phyloP scores from a whole-genome alignment of 257 asterid genomes.

The Petunia axillaris region DNA sequence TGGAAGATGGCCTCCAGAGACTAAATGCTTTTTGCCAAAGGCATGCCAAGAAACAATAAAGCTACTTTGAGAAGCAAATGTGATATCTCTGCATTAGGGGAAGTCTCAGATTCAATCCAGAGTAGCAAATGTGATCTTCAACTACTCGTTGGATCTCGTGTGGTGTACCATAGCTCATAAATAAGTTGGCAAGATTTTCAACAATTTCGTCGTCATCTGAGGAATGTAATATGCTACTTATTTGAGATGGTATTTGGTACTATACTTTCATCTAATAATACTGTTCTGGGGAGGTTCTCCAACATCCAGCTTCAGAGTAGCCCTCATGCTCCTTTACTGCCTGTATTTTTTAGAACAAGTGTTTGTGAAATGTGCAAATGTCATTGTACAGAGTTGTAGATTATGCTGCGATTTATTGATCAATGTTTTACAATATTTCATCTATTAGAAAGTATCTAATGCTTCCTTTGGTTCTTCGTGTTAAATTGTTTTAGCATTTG shows the following conservation, averaged over 20 bases:
- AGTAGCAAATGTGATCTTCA: slow-evolving; percentile 17
- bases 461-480: no score
- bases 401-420: not conserved
- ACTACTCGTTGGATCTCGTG: slow-evolving; percentile 35
- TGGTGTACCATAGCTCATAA: not conserved
- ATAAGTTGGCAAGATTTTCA: not conserved
- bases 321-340: no score
- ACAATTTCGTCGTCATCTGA: slow-evolving; percentile 14
- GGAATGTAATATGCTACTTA: slow-evolving; percentile 7
- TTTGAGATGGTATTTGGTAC: not conserved
- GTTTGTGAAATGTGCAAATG: not conserved
- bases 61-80: slow-evolving; percentile 20
- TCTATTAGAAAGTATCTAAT: no score
- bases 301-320: no score
- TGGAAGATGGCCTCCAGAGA: slow-evolving; percentile 63
- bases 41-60: slow-evolving; percentile 64
- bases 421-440: no score
- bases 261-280: not conserved
- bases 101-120: not conserved
- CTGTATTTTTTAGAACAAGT: not conserved
- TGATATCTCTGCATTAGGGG: slow-evolving; percentile 15
- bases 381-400: not conserved
- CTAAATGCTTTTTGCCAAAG: slow-evolving; percentile 64
- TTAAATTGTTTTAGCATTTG: no score
- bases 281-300: not conserved